A percentile compares a stretch with the other conserved stretches of the same genome.
Evolutionary conservation across 2,329 filamentous ascomycete species (phyloP).

Genomic region (Cladophialophora bantiana): DNA sequence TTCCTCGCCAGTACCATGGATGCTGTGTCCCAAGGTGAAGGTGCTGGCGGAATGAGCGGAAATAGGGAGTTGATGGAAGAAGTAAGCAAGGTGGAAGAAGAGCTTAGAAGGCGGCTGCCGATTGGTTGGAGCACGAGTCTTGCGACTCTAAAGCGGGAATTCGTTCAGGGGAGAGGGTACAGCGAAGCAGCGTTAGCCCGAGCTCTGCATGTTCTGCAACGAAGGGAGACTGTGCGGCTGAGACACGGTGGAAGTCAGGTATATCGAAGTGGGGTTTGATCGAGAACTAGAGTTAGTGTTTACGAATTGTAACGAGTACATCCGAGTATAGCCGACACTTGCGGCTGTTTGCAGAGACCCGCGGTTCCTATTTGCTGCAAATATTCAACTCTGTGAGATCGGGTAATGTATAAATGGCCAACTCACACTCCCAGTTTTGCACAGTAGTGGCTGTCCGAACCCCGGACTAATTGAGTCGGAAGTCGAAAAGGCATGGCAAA

Average conservation of each 20-base stretch:
- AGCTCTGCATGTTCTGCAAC: slow-evolving; percentile 83
- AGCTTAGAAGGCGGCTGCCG: slow-evolving; percentile 83
- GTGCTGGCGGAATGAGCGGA: slow-evolving; percentile 61
- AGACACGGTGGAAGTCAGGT: slow-evolving; percentile 58
- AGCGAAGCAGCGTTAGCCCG: slow-evolving; percentile 85
- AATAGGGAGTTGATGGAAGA: slow-evolving; percentile 92
- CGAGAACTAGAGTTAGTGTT: background rate
- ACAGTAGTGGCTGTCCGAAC: background rate
- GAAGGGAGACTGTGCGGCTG: slow-evolving; percentile 74
- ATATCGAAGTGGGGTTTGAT: slow-evolving; percentile 55
- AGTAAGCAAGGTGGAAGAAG: slow-evolving; percentile 82
- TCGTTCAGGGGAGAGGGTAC: slow-evolving; percentile 90
- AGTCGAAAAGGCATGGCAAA: background rate
- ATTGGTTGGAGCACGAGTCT: slow-evolving; percentile 96
- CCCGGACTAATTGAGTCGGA: background rate
- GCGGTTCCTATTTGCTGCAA: background rate
- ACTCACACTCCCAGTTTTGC: background rate
- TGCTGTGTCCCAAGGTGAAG: slow-evolving; percentile 87
- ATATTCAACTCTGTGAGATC: background rate
- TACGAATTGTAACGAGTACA: slow-evolving; percentile 23
- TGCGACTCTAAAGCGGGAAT: slow-evolving; percentile 83
- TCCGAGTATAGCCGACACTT: background rate
- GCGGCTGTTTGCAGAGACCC: slow-evolving; percentile 1
- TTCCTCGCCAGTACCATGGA: slow-evolving; percentile 99
- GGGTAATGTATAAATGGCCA: background rate